phyloP scores from a whole-genome alignment of 371 early-diverging fungal genomes.

The Mortierella sp. region DNA sequence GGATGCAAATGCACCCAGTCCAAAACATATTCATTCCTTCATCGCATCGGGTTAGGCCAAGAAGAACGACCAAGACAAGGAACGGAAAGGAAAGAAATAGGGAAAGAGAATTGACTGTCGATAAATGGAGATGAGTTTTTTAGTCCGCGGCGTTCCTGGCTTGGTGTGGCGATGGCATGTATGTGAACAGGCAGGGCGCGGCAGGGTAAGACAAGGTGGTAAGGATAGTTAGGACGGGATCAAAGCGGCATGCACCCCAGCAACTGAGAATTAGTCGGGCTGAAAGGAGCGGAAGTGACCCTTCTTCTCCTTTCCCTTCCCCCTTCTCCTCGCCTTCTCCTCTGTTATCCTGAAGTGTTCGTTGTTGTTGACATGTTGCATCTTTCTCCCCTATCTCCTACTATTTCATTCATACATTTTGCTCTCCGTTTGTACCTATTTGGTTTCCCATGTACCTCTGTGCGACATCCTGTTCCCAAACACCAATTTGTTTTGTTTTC shows the following conservation, averaged over 20 bases:
- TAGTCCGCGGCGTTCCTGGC: not conserved
- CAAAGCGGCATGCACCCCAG: not conserved
- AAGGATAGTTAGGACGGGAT: not conserved
- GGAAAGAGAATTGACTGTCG: not conserved
- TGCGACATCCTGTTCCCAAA: slow-evolving; percentile 8
- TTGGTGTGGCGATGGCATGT: not conserved
- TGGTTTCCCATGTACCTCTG: not conserved
- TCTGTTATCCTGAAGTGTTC: not conserved
- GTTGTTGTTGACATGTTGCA: not conserved
- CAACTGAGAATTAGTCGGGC: not conserved
- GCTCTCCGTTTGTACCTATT: not conserved
- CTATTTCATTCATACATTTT: not conserved
- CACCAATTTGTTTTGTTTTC: not conserved
- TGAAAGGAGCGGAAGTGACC: not conserved
- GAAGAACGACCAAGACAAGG: not conserved
- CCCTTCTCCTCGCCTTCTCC: not conserved
- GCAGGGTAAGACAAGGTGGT: not conserved
- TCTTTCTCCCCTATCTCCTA: not conserved
- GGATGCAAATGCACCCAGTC: not conserved
- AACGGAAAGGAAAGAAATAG: not conserved
- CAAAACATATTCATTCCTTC: not conserved
- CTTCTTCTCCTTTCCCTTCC: not conserved
- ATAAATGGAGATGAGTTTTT: not conserved
- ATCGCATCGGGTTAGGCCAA: not conserved
- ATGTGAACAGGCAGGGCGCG: not conserved